A percentile compares a stretch with the other conserved stretches of the same genome.
Evolutionary conservation across 2,329 filamentous ascomycete species (phyloP).

Genomic region (Alternaria panax): DNA sequence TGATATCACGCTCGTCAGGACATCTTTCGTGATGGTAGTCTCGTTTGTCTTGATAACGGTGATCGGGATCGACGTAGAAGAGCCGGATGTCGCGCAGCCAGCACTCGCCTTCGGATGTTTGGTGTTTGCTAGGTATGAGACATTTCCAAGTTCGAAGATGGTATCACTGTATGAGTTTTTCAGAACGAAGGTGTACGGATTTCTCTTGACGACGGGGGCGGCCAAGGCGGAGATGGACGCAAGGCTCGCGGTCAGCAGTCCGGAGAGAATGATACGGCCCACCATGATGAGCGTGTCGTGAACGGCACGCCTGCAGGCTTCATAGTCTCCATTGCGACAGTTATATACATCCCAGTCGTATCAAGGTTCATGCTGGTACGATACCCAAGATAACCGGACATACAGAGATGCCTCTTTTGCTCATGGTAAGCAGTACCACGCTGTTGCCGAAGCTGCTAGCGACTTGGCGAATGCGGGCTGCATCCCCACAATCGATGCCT

Average conservation of each 20-base stretch:
- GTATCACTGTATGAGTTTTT: conserved; percentile 38
- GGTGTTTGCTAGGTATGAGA: conserved; percentile 49
- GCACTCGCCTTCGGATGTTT: conserved; percentile 39
- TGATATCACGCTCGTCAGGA: conserved; percentile 38
- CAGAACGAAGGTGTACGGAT: conserved; percentile 28
- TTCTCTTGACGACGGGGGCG: conserved; percentile 26
- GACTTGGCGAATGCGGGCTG: conserved; percentile 6
- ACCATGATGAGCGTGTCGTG: conserved; percentile 12
- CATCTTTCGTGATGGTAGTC: conserved; percentile 35
- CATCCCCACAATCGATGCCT: not conserved
- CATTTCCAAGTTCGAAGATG: conserved; percentile 48
- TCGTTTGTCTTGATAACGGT: conserved; percentile 44
- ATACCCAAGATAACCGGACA: not conserved
- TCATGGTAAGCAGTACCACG: conserved; percentile 1
- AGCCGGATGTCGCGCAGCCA: conserved; percentile 5
- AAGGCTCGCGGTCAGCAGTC: conserved; percentile 16
- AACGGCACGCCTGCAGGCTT: not conserved
- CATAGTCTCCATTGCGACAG: not conserved
- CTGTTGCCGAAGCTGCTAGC: not conserved
- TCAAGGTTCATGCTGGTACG: not conserved
- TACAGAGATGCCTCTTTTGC: conserved; percentile 7
- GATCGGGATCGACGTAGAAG: conserved; percentile 24
- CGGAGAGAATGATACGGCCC: conserved; percentile 12
- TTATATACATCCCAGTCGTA: not conserved
- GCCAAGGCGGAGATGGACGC: conserved; percentile 16